Base-by-base conservation (phyloP, 306 rosid genomes). In the Heteromeles arbutifolia region DNA sequence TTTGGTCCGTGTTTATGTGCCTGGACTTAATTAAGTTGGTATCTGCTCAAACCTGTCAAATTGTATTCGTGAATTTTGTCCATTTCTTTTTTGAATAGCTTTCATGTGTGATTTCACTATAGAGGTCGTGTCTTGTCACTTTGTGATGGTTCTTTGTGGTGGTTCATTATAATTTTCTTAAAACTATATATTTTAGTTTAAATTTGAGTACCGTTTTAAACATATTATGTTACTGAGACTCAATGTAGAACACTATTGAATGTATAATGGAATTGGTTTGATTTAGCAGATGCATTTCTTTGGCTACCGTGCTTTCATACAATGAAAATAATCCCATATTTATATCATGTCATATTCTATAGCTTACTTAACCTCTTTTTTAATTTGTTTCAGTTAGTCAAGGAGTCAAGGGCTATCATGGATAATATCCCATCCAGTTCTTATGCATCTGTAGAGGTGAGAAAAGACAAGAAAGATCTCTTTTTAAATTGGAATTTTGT, bases 381-480 rank as follows among this genome's bases (percentile, higher is more conserved):
- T 53, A 54, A 10, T 79, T 65, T 68, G 37, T 81, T 83, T 57
- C 91, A 87, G 92, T 73, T 83, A 62, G 67, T 74, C 83, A 78
- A 25, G 84, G 92, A 84, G 48, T 79, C 68, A 34, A 77, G 83
- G 37, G 83, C 69, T 72, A 72, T 91, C 74, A 73, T 77, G 80
- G 89, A 79, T 25, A 8, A 69, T 4, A 43, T 86, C 77, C 84
- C 82, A 29, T 74, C 97, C 48, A 48, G 86, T 71, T 77, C 90
- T 21, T 91, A 89, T 56, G 61, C 70, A 24, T 68, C 65, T 39
- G 19, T 11, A 11, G 93, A 91, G 97, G 97, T 91, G 61, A 32
- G 56, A 43, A 44, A 52, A 71, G 37, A 56, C 29, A 67, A 39
- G 6, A 62, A 19, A n/a, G 0, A 50, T 39, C 62, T 59, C 45